These are phyloP conservation scores for Orbilia javanica DNA, from an alignment of 2,329 filamentous ascomycete genomes.

Conservation along the genomic window DNA sequence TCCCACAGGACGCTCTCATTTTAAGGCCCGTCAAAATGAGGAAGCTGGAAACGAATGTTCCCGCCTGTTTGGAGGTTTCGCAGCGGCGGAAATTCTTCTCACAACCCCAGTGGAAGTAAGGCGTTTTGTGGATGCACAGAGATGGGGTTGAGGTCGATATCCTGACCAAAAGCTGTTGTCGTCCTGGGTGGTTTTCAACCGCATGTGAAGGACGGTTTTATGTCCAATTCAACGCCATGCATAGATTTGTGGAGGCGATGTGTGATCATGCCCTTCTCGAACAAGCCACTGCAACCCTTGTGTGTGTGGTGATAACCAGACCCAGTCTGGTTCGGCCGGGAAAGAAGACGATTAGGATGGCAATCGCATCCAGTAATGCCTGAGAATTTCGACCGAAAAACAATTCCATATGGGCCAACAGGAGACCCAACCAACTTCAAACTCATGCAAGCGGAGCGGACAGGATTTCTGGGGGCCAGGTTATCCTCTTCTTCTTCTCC, in stretches of 20 bases:
- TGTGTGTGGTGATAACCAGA: constrained; percentile 3
- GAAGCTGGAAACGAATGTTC: constrained; percentile 30
- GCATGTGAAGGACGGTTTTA: constrained; percentile 48
- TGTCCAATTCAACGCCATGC: constrained; percentile 34
- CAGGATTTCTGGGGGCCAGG: constrained; percentile 19
- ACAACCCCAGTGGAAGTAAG: constrained; percentile 27
- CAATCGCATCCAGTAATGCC: background rate
- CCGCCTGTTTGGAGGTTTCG: background rate
- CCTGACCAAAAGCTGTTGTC: constrained; percentile 8
- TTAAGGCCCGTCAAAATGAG: constrained; percentile 29
- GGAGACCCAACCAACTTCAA: constrained; percentile 1
- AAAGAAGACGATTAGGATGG: background rate
- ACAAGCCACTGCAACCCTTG: constrained; percentile 25
- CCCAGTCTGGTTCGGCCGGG: constrained; percentile 28
- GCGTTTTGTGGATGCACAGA: constrained; percentile 20
- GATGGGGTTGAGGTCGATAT: background rate
- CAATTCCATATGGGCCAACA: background rate
- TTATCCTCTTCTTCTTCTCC: constrained; percentile 7
- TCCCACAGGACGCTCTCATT: constrained; percentile 25
- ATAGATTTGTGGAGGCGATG: constrained; percentile 25
- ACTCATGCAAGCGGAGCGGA: constrained; percentile 14
- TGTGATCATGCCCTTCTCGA: constrained; percentile 21
- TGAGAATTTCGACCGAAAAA: background rate
- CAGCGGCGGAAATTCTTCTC: constrained; percentile 30
- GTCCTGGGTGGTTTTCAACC: constrained; percentile 12